Base-by-base conservation (phyloP, 441 rosid species). In the Melastoma candidum region DNA sequence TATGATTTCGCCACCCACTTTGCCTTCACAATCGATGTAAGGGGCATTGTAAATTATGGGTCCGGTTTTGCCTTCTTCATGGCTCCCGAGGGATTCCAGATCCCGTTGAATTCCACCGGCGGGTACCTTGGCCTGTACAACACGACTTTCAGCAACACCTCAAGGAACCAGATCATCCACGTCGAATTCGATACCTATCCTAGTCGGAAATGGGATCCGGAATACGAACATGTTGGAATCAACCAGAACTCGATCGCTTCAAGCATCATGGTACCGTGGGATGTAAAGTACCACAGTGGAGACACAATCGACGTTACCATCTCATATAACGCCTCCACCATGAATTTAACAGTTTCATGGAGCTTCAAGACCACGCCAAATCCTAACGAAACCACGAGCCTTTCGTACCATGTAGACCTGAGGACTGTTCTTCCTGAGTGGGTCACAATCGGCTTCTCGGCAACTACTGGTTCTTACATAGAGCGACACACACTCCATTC, bases 271-370 rank as follows among this genome's bases (percentile, higher is more conserved):
- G 63, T 70, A 0, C 43, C 53, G 9, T 77, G 80, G 78, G 71
- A 77, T 51, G 73, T 69, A 24, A 72, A 61, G 47, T n/a, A 47
- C 11, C 82, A 70, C 14, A 70, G 60, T 39, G 58, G 61, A 53
- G 76, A 72, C 49, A 51, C 56, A 8, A 59, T 65, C n/a, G 58
- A 70, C 50, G 82, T 54, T 0, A 4, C 2, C 49, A 58, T 79
- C 26, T 41, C 54, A 2, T 77, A 74, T 48, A 17, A 17, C 22
- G 22, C 22, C 22, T 17, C 22, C 22, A 17, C 22, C 22, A 17
- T 17, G 22, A 17, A 74, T 36, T 52, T 79, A 27, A 68, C 67
- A 22, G 80, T 73, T 17, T 60, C 66, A 12, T 75, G 77, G 79
- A 56, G 22, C 50, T 73, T 64, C 12, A 55, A 49, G 5, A 12